These are phyloP conservation scores for Verbena officinalis DNA, from an alignment of 257 asterid species.

Conservation along the genomic window DNA sequence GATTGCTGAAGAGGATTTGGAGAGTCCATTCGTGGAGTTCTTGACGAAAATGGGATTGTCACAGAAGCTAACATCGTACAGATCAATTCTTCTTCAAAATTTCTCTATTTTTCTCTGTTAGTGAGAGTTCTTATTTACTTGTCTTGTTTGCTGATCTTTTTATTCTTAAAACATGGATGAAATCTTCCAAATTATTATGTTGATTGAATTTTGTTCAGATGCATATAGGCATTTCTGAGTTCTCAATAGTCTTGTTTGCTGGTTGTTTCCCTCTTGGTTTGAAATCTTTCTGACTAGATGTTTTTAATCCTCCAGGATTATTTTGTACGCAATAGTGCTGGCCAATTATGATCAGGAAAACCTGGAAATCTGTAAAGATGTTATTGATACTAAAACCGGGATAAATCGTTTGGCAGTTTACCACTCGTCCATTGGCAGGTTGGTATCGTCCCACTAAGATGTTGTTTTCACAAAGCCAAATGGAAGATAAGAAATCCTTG, in stretches of 20 bases:
- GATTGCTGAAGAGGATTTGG: constrained; percentile 75
- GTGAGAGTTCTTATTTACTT: constrained; percentile 29
- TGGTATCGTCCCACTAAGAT: too few relatives aligned
- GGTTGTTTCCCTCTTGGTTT: constrained; percentile 1
- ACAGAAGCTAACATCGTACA: constrained; percentile 81
- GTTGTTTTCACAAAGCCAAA: constrained; percentile 25
- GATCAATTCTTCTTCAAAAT: constrained; percentile 35
- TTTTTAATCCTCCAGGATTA: constrained; percentile 54
- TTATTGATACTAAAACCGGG: constrained; percentile 71
- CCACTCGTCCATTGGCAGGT: constrained; percentile 93
- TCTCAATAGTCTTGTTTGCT: constrained; percentile 8
- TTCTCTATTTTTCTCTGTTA: constrained; percentile 38
- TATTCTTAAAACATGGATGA: neutral
- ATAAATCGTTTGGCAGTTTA: constrained; percentile 66
- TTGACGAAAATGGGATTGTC: constrained; percentile 70
- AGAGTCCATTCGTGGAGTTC: constrained; percentile 71
- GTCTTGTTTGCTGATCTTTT: constrained; percentile 11
- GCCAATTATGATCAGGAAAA: constrained; percentile 78
- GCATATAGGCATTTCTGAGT: constrained; percentile 15
- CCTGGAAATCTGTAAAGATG: constrained; percentile 49
- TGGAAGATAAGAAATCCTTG: constrained; percentile 17
- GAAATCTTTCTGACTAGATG: constrained; percentile 21
- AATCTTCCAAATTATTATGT: neutral
- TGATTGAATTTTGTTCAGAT: constrained; percentile 1
- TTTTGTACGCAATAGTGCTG: constrained; percentile 75